Percentiles rank a stretch among this genome's conserved stretches.
Conservation (phyloP, 116 monocot species). For the Zostera marina region DNA sequence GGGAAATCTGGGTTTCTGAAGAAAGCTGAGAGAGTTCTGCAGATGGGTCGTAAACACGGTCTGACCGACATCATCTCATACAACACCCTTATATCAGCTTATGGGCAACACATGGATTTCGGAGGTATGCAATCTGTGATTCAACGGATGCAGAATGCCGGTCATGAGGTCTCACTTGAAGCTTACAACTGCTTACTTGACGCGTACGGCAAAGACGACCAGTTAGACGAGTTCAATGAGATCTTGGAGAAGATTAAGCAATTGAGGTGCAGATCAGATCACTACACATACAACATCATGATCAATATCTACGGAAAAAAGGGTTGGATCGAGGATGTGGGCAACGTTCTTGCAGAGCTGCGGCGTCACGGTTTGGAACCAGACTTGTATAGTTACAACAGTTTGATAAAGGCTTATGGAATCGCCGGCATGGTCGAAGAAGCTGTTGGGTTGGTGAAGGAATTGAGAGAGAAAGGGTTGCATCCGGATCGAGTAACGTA, state of each 20-base stretch:
- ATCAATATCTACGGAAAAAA: slow-evolving; percentile 91
- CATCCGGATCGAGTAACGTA: slow-evolving; percentile 67
- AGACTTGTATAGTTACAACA: slow-evolving; percentile 83
- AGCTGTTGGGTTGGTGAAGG: slow-evolving; percentile 58
- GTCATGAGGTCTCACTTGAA: slow-evolving; percentile 56
- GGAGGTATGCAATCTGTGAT: slow-evolving; percentile 36
- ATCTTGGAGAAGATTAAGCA: slow-evolving; percentile 59
- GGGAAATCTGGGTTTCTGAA: slow-evolving; percentile 60
- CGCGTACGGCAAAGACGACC: slow-evolving; percentile 68
- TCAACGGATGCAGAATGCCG: slow-evolving; percentile 47
- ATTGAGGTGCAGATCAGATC: slow-evolving; percentile 50
- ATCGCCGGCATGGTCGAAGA: slow-evolving; percentile 89
- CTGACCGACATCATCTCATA: slow-evolving; percentile 69
- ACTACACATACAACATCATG: slow-evolving; percentile 91
- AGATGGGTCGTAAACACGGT: slow-evolving; percentile 54
- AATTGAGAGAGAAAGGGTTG: slow-evolving; percentile 58
- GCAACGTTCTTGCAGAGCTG: slow-evolving; percentile 51
- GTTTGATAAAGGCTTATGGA: slow-evolving; percentile 86
- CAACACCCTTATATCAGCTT: slow-evolving; percentile 74
- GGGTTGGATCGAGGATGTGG: slow-evolving; percentile 86
- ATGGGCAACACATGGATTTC: slow-evolving; percentile 46
- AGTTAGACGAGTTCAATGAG: slow-evolving; percentile 51
- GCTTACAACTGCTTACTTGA: slow-evolving; percentile 82
- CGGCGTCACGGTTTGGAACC: slow-evolving; percentile 53
- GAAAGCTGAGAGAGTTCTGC: slow-evolving; percentile 52